phyloP scores from a whole-genome alignment of 73 alveolate genomes.

The Urostyla sp. region DNA sequence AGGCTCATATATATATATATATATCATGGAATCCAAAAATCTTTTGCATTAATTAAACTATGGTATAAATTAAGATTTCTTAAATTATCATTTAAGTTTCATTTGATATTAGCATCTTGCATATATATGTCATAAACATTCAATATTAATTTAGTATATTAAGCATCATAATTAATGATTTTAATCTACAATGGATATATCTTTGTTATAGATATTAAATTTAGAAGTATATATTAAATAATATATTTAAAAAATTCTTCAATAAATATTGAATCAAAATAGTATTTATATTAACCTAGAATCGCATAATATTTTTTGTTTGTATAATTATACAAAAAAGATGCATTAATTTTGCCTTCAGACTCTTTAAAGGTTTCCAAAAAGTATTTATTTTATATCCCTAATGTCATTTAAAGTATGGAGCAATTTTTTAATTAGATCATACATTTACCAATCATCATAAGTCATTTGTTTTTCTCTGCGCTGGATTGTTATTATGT shows the following conservation, averaged over 20 bases:
- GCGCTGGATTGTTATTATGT: not conserved
- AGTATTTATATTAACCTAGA: too few relatives aligned
- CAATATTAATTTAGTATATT: constrained; percentile 44
- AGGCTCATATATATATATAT: not conserved
- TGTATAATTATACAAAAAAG: not conserved
- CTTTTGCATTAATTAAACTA: constrained; percentile 36
- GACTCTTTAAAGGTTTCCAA: constrained; percentile 36
- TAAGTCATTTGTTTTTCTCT: not conserved
- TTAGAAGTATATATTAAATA: not conserved
- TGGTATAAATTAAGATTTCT: constrained; percentile 56
- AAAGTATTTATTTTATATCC: constrained; percentile 34
- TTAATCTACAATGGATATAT: not conserved
- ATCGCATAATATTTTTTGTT: too few relatives aligned
- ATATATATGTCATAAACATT: constrained; percentile 57
- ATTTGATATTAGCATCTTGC: constrained; percentile 29
- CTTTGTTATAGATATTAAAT: not conserved
- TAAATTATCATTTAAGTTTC: constrained; percentile 51
- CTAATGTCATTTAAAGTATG: constrained; percentile 46
- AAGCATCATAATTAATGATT: not conserved
- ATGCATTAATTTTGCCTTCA: not conserved
- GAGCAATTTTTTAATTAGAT: constrained; percentile 11
- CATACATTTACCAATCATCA: constrained; percentile 29
- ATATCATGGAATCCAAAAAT: constrained; percentile 28
- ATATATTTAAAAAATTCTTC: constrained; percentile 13
- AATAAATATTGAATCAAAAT: constrained; percentile 1